Percentiles rank a stretch among this genome's conserved stretches.
Evolutionary conservation across 139 green algal species (phyloP).

Genomic region (Pedinophyceae sp.): DNA sequence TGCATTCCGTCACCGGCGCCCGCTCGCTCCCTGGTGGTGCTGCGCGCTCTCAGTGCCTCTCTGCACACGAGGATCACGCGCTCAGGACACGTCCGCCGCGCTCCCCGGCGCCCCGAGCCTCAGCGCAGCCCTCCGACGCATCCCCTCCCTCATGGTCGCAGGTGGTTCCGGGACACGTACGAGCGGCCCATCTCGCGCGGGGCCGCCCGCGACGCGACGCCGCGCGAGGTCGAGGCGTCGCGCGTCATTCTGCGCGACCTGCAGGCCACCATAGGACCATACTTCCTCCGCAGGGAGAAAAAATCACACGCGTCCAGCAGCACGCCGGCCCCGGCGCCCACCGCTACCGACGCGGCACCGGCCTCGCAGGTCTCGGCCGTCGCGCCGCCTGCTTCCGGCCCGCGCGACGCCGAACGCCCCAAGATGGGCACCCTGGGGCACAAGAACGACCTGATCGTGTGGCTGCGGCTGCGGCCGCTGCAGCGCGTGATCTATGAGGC

Average conservation of each 20-base stretch:
- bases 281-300: constrained; percentile 80
- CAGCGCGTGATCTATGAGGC: constrained; percentile 34
- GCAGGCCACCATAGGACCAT: constrained; percentile 43
- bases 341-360: not conserved
- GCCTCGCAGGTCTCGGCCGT: no score
- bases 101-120: no score
- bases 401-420: not conserved
- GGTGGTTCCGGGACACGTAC: not conserved
- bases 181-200: constrained; percentile 36
- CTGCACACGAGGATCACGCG: no score
- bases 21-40: no score
- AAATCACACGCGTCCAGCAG: constrained; percentile 41
- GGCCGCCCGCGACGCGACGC: constrained; percentile 32
- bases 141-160: no score
- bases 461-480: constrained; percentile 54
- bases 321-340: not conserved
- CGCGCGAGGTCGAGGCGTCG: not conserved
- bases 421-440: constrained; percentile 11
- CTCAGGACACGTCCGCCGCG: no score
- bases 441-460: constrained; percentile 93
- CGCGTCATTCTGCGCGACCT: constrained; percentile 24
- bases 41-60: no score
- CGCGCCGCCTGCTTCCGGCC: no score
- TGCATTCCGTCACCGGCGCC: no score
- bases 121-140: no score